Base-by-base conservation (phyloP, 2,329 filamentous ascomycete species). In the Thyridium curvatum region DNA sequence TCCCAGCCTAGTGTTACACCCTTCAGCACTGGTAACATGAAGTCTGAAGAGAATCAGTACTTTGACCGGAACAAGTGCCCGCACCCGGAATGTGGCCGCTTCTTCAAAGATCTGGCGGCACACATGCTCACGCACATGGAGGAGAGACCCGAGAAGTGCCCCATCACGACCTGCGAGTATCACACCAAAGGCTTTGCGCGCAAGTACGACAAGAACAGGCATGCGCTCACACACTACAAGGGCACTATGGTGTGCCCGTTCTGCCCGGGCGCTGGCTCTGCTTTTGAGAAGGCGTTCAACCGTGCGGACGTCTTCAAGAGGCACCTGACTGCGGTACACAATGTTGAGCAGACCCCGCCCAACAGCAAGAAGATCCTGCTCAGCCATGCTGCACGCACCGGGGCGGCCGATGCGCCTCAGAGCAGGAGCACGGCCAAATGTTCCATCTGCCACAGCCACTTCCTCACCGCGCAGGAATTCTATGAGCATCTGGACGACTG, bases 201-300 rank as follows among this genome's bases (percentile, higher is more conserved):
- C 44, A 97, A 97, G 62, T 98, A 97, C 58, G 93, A 97, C 67
- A 96, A 96, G 72, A 97, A 97, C 61, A 73, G 93, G 12, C 93
- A 98, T 58, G 94, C 91, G 2, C 66, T 97, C 46, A 97, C 91
- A 3, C 93, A 97, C 58, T 98, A 97, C 71, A 94, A 95, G 61
- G 91, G 91, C 8, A 96, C 88, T 12, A 96, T 97, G 89, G 85
- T 95, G 8, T 98, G 93, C 54, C 90, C 90, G 5, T 97, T 97
- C 62, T 97, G 93, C 50, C 88, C 90, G 0, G 88, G 89, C 4
- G 84, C 83, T 15, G 89, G 90, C 6, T 90, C 87, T 3, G 78
- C 87, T 2, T 86, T 84, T 6, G 91, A 96, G 61, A 96, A 96
- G 69, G 88, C 86, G 47, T 97, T 98, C 64, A 96, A 95, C 65